These are phyloP conservation scores for Rhododendron kiyosumense DNA, from an alignment of 148 eudicot genomes.

Conservation along the genomic window DNA sequence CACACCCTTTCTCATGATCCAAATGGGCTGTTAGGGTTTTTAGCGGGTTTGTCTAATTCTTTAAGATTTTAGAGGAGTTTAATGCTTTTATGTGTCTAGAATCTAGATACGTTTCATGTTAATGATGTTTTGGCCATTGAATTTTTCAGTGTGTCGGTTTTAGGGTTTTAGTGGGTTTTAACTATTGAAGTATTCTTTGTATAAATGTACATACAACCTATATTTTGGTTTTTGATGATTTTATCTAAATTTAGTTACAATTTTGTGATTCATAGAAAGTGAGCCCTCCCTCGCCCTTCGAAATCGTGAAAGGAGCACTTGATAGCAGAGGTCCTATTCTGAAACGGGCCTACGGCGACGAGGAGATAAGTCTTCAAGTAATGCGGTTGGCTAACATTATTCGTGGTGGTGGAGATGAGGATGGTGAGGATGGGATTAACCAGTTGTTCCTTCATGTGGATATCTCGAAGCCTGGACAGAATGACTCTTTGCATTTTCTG, in stretches of 20 bases:
- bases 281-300: constrained; percentile 64
- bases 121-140: neutral
- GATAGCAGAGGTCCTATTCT: constrained; percentile 71
- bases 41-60: neutral
- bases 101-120: neutral
- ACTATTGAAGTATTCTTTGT: neutral
- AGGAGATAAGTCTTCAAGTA: constrained; percentile 70
- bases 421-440: constrained; percentile 51
- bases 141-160: neutral
- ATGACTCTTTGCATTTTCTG: constrained; percentile 61
- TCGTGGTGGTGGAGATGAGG: constrained; percentile 41
- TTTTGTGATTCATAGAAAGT: constrained; percentile 47
- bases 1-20: too few species aligned
- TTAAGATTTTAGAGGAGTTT: neutral
- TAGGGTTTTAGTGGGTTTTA: constrained; percentile 3
- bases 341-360: constrained; percentile 47
- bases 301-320: constrained; percentile 66
- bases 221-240: neutral
- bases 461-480: constrained; percentile 59
- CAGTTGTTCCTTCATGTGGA: constrained; percentile 84
- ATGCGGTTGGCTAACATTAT: constrained; percentile 66
- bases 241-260: neutral
- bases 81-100: neutral
- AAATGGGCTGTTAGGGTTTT: neutral
- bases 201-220: neutral